These are phyloP conservation scores for Penicillium sp. DNA, from an alignment of 2,329 filamentous ascomycete genomes.

Conservation along the genomic window DNA sequence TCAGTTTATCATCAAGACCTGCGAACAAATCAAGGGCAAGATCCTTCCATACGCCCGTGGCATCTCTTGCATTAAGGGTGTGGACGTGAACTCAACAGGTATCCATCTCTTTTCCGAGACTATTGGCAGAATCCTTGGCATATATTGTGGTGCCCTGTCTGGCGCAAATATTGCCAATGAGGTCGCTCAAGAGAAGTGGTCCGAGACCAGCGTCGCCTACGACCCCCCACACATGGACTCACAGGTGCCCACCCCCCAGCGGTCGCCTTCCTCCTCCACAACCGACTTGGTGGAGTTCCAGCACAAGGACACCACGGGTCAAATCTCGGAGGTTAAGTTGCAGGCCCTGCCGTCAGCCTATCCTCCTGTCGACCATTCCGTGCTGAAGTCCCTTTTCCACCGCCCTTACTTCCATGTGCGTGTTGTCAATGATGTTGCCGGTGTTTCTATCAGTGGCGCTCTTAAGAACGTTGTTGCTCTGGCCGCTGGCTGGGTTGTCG, in stretches of 20 bases:
- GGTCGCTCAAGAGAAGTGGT: slow-evolving; percentile 94
- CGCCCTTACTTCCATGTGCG: slow-evolving; percentile 96
- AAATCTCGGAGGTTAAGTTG: slow-evolving; percentile 66
- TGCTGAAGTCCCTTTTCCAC: slow-evolving; percentile 85
- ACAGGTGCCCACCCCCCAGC: slow-evolving; percentile 63
- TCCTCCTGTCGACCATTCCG: slow-evolving; percentile 78
- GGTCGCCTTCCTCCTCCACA: slow-evolving; percentile 53
- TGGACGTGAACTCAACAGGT: slow-evolving; percentile 83
- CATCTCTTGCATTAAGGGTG: slow-evolving; percentile 97
- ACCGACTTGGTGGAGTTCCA: slow-evolving; percentile 53
- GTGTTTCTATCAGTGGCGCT: slow-evolving; percentile 89
- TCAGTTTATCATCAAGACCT: slow-evolving; percentile 81
- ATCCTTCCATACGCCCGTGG: slow-evolving; percentile 89
- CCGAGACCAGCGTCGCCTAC: slow-evolving; percentile 94
- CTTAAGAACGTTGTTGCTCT: slow-evolving; percentile 96
- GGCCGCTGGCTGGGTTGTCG: slow-evolving; percentile 91
- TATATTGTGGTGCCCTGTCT: slow-evolving; percentile 94
- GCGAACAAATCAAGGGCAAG: slow-evolving; percentile 78
- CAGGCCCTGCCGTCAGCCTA: slow-evolving; percentile 76
- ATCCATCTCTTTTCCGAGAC: slow-evolving; percentile 91
- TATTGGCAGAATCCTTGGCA: slow-evolving; percentile 85
- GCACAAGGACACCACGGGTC: slow-evolving; percentile 68
- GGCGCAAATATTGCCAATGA: slow-evolving; percentile 96
- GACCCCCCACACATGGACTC: slow-evolving; percentile 89
- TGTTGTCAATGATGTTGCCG: slow-evolving; percentile 91